Evolutionary conservation across 805 yeast genomes (phyloP).

Genomic region (Hanseniaspora guilliermondii): DNA sequence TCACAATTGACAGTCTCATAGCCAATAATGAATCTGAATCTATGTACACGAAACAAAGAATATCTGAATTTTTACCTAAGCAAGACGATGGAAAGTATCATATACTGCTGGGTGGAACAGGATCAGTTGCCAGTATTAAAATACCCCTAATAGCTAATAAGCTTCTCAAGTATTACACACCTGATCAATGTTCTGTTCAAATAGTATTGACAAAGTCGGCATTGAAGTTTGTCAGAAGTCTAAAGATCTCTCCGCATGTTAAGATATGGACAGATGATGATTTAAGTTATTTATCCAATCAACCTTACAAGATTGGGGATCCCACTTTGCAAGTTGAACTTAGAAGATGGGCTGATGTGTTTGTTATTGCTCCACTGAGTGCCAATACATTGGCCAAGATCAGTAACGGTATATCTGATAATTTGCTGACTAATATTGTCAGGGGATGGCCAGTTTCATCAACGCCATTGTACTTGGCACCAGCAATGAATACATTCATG

Average conservation of each 20-base stretch:
- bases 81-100: conserved; percentile 81
- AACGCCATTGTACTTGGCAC: conserved; percentile 57
- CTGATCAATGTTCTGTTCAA: conserved; percentile 64
- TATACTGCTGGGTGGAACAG: conserved; percentile 83
- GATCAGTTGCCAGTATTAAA: conserved; percentile 92
- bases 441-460: conserved; percentile 68
- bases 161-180: conserved; percentile 66
- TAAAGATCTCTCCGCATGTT: conserved; percentile 58
- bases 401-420: conserved; percentile 66
- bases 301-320: conserved; percentile 40
- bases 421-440: conserved; percentile 57
- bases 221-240: conserved; percentile 52
- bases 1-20: conserved; percentile 1
- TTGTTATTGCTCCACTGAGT: conserved; percentile 62
- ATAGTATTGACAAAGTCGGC: conserved; percentile 70
- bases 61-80: conserved; percentile 56
- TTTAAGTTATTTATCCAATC: conserved; percentile 45
- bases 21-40: conserved; percentile 33
- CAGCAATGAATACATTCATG: conserved; percentile 80
- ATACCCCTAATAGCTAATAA: conserved; percentile 81
- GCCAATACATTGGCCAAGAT: conserved; percentile 71
- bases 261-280: conserved; percentile 80
- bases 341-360: conserved; percentile 74
- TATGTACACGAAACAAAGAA: conserved; percentile 52
- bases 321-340: conserved; percentile 68